Percentiles rank a stretch among this genome's conserved stretches.
Conservation (phyloP, 257 asterid genomes). For the Petrea volubilis region DNA sequence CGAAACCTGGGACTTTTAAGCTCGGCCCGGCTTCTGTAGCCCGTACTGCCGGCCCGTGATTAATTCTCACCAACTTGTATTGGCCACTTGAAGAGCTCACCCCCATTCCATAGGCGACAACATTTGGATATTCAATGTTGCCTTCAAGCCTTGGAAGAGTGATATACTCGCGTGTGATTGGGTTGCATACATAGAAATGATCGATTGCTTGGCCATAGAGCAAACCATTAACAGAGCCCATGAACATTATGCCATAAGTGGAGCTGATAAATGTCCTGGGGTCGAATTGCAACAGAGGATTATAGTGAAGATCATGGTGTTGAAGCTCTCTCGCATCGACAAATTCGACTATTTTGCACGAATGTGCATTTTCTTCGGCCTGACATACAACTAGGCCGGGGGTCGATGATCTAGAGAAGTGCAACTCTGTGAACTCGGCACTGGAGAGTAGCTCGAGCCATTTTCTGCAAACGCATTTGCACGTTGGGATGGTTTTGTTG, state of each 20-base stretch:
- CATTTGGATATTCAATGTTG: background rate
- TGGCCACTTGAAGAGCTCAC: conserved; percentile 23
- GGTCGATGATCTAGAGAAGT: conserved; percentile 22
- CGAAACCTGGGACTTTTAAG: background rate
- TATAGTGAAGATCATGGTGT: conserved; percentile 24
- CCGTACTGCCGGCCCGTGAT: too few relatives aligned
- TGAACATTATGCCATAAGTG: background rate
- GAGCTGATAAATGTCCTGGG: background rate
- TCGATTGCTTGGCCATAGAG: background rate
- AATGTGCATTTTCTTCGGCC: background rate
- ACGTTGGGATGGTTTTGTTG: background rate
- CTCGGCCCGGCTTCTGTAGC: too few relatives aligned
- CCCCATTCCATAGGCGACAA: conserved; percentile 44
- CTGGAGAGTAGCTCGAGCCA: conserved; percentile 26
- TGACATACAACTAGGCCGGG: conserved; percentile 27
- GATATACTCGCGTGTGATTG: conserved; percentile 35
- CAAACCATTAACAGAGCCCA: conserved; percentile 34
- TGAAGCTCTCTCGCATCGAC: conserved; percentile 9
- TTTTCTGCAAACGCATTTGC: conserved; percentile 38
- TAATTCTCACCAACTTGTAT: conserved; percentile 32
- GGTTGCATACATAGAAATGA: conserved; percentile 39
- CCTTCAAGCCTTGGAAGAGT: conserved; percentile 22
- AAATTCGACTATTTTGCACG: conserved; percentile 11
- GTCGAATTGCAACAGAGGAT: conserved; percentile 14
- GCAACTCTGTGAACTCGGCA: conserved; percentile 25